Percentiles rank a stretch among this genome's conserved stretches.
Evolutionary conservation across 2,329 filamentous ascomycete genomes (phyloP).

Genomic region (Neophaeococcomyces mojaviensis): DNA sequence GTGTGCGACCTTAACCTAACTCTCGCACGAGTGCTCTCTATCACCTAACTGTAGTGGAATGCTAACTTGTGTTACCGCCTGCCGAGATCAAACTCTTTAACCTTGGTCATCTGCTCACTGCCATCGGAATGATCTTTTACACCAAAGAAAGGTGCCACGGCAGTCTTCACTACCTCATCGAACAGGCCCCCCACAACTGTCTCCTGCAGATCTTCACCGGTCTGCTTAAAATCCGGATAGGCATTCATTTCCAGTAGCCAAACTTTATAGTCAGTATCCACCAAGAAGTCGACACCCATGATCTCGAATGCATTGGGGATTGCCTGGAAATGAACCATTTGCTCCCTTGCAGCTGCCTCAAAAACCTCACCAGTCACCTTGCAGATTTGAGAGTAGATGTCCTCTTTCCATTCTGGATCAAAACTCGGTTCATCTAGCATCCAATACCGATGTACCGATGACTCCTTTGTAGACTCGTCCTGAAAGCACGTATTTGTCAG

Average conservation of each 20-base stretch:
- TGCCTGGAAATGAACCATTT: constrained; percentile 87
- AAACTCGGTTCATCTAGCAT: constrained; percentile 44
- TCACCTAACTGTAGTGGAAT: no score
- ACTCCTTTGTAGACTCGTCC: constrained; percentile 36
- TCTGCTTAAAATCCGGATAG: constrained; percentile 93
- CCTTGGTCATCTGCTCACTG: constrained; percentile 30
- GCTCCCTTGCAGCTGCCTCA: constrained; percentile 73
- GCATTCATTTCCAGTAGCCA: constrained; percentile 91
- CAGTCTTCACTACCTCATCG: constrained; percentile 60
- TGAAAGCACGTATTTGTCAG: constrained; percentile 96
- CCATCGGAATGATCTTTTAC: constrained; percentile 18
- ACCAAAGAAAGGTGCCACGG: constrained; percentile 62
- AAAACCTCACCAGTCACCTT: constrained; percentile 68
- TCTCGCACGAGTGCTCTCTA: not conserved
- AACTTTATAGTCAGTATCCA: constrained; percentile 56
- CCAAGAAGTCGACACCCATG: constrained; percentile 84
- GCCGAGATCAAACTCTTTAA: constrained; percentile 36
- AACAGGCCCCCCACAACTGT: constrained; percentile 68
- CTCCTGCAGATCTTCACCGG: constrained; percentile 63
- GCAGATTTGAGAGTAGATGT: constrained; percentile 69
- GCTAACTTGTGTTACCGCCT: constrained; percentile 17
- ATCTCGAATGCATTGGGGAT: constrained; percentile 83
- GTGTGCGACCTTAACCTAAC: not conserved
- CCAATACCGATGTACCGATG: constrained; percentile 68
- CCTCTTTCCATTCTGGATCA: constrained; percentile 43